Percentiles rank a stretch among this genome's conserved stretches.
Conservation (phyloP, 73 alveolate genomes). For the Paramecium pentaurelia region DNA sequence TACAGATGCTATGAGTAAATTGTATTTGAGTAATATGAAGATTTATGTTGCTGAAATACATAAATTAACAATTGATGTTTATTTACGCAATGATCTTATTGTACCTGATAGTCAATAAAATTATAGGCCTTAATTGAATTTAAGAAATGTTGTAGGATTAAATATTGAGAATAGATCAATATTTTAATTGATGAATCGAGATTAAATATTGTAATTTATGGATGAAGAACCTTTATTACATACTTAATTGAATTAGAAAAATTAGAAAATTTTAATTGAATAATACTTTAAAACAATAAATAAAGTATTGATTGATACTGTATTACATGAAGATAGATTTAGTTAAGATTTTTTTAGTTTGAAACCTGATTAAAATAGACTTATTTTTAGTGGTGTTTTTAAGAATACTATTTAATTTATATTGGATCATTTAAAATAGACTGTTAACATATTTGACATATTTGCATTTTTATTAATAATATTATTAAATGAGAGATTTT, state of each 20-base stretch:
- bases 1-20: slow-evolving; percentile 51
- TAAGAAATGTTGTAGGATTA: slow-evolving; percentile 44
- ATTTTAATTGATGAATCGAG: slow-evolving; percentile 58
- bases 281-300: slow-evolving; percentile 39
- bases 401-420: slow-evolving; percentile 45
- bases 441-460: slow-evolving; percentile 5
- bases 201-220: slow-evolving; percentile 32
- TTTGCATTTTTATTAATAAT: slow-evolving; percentile 45
- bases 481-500: slow-evolving; percentile 33
- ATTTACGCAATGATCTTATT: slow-evolving; percentile 35
- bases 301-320: slow-evolving; percentile 29
- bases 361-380: slow-evolving; percentile 43
- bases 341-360: slow-evolving; percentile 49
- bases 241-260: neutral
- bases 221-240: slow-evolving; percentile 40
- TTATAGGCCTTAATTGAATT: slow-evolving; percentile 1
- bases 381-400: slow-evolving; percentile 50
- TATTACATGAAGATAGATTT: slow-evolving; percentile 46
- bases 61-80: slow-evolving; percentile 46
- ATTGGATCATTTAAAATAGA: slow-evolving; percentile 26
- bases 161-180: slow-evolving; percentile 46
- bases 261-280: slow-evolving; percentile 38
- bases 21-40: slow-evolving; percentile 17
- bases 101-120: slow-evolving; percentile 44
- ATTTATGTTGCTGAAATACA: slow-evolving; percentile 45